Evolutionary conservation across 1,139 yeast species (phyloP), one percentile per base, ranked within the genome.

Genomic region (Taiozyma onychis): DNA sequence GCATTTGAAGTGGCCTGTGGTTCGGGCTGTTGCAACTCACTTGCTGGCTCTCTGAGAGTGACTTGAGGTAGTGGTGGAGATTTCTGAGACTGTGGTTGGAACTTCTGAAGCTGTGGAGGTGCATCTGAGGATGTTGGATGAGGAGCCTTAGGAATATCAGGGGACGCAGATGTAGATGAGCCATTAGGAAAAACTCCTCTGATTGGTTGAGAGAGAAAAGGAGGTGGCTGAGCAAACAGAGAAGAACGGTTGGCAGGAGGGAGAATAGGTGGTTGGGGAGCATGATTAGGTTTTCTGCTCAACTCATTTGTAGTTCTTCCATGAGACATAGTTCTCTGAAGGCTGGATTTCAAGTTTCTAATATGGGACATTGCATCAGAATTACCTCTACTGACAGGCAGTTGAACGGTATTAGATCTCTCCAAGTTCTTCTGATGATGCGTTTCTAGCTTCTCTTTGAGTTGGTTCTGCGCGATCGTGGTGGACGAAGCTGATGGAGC

Each of bases 391-490:
- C 44, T 11, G 6, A 44, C 32, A 7, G 49, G 49, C 18, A 27
- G 14, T 4, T 48, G 34, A 3, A 49, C 43, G 1, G 62, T 49
- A 30, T 54, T 53, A 1, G 57, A 45, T 37, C 60, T 48, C 2
- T 44, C 30, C 3, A 55, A 9, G 16, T 44, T 35, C 21, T 26
- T 44, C 37, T 50, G 51, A 1, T 43, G 45, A 27, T 49, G 48
- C 1, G 44, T 13, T 26, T 46, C 45, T 27, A 59, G 41, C 39
- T 41, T 58, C n/a, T 47, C 34, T 28, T 50, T 51, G 27, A 59
- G 48, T 18, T 50, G 45, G 1, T 51, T 44, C 27, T 59, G 63
- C 2, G 60, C 59, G 7, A 35, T 11, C 3, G 59, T 53, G 8
- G 45, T 32, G 2, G 28, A 22, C 11, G 59, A 54, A 21, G 47